phyloP scores from a whole-genome alignment of 208 protist genomes.

The Balamuthia mandrillaris region DNA sequence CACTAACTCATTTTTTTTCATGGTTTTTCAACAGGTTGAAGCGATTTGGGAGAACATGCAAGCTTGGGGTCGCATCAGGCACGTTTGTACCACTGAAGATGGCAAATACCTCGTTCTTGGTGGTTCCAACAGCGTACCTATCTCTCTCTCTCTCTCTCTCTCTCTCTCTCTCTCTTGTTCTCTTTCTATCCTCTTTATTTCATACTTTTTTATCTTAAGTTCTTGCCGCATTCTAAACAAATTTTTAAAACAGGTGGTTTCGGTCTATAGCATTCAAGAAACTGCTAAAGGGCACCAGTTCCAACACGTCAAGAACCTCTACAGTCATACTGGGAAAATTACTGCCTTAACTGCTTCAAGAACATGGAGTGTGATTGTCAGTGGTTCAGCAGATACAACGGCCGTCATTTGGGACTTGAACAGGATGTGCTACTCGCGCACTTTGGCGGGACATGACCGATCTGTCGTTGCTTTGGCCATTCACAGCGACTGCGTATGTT shows the following conservation, averaged over 20 bases:
- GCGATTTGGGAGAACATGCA: slow-evolving; percentile 11
- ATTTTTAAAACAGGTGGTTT: background rate
- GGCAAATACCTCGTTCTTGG: background rate
- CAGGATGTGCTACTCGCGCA: background rate
- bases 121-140: background rate
- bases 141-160: background rate
- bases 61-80: background rate
- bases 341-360: background rate
- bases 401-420: slow-evolving; percentile 17
- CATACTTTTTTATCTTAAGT: background rate
- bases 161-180: too few species aligned
- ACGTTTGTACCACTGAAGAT: background rate
- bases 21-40: background rate
- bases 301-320: background rate
- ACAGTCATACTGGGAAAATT: background rate
- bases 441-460: background rate
- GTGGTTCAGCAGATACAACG: background rate
- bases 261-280: background rate
- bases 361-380: background rate
- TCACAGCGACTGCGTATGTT: background rate
- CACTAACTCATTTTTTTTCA: background rate
- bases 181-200: background rate
- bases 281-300: background rate
- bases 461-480: background rate
- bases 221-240: too few species aligned